Conservation (phyloP, 177 flowering plant species). For the Vitis hybrid region DNA sequence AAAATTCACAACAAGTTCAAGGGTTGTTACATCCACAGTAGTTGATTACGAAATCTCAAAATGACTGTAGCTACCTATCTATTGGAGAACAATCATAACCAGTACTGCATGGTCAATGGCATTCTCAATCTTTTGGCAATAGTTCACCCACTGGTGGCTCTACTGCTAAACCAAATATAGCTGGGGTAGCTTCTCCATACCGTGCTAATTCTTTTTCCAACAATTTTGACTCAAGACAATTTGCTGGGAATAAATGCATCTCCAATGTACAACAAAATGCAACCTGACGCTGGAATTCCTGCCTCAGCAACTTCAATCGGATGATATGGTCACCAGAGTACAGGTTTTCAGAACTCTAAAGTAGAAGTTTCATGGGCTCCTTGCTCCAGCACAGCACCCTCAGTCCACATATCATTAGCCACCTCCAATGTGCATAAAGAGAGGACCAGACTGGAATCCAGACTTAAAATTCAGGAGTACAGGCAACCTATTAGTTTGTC, state of each 20-base stretch:
- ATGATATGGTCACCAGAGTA: conserved; percentile 26
- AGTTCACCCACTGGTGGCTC: conserved; percentile 16
- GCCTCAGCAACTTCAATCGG: conserved; percentile 24
- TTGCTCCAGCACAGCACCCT: conserved; percentile 38
- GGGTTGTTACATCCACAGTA: conserved; percentile 53
- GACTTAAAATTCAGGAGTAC: too few species aligned
- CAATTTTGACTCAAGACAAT: conserved; percentile 37
- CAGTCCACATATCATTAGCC: conserved; percentile 58
- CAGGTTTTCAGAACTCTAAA: conserved; percentile 27
- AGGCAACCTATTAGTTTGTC: too few species aligned
- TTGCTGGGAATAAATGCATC: conserved; percentile 25
- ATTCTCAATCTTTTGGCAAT: conserved; percentile 32
- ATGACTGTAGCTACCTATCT: conserved; percentile 40
- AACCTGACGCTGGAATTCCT: conserved; percentile 28
- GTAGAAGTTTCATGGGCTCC: conserved; percentile 38
- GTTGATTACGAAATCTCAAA: conserved; percentile 45
- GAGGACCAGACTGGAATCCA: conserved; percentile 50
- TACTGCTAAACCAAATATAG: conserved; percentile 21
- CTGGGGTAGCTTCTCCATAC: conserved; percentile 31
- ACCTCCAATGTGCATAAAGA: conserved; percentile 64
- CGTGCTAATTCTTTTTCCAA: conserved; percentile 31
- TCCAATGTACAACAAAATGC: conserved; percentile 32
- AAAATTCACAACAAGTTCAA: conserved; percentile 57
- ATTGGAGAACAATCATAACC: conserved; percentile 51
- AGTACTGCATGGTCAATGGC: conserved; percentile 54